phyloP scores from a whole-genome alignment of 116 monocot species.

The Phalaenopsis hybrid region DNA sequence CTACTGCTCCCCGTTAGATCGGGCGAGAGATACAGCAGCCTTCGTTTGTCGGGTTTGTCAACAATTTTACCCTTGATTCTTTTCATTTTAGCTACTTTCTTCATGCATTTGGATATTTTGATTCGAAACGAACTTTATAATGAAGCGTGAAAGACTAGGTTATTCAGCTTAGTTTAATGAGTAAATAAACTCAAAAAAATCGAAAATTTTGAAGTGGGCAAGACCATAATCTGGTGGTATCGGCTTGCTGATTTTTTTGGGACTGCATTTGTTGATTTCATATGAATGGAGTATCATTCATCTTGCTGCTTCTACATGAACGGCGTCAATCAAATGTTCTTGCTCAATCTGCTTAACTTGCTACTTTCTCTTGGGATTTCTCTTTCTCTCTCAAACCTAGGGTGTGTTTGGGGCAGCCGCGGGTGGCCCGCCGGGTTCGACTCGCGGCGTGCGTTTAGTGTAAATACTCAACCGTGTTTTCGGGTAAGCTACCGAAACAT shows the following conservation, averaged over 20 bases:
- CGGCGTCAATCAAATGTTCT: background rate
- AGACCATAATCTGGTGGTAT: background rate
- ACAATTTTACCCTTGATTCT: background rate
- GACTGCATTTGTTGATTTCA: background rate
- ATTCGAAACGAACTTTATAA: background rate
- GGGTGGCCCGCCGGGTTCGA: too few species aligned
- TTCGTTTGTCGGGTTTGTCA: slow-evolving; percentile 64
- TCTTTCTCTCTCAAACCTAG: background rate
- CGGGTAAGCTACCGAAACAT: too few species aligned
- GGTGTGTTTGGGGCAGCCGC: background rate
- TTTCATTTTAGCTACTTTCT: background rate
- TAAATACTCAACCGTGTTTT: too few species aligned
- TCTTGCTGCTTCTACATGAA: background rate
- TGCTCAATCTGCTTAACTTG: background rate
- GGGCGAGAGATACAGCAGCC: slow-evolving; percentile 62
- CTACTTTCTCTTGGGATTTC: background rate
- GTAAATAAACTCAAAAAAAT: too few species aligned
- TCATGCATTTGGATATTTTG: background rate
- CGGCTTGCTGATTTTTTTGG: background rate
- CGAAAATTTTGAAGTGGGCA: too few species aligned
- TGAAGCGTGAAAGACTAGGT: background rate
- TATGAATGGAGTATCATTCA: background rate
- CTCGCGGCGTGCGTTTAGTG: too few species aligned
- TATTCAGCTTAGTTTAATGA: background rate
- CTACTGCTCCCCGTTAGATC: slow-evolving; percentile 69